Evolutionary conservation across 2,329 filamentous ascomycete species (phyloP), one percentile per base, ranked within the genome.

Genomic region (Fusarium cicatricum): DNA sequence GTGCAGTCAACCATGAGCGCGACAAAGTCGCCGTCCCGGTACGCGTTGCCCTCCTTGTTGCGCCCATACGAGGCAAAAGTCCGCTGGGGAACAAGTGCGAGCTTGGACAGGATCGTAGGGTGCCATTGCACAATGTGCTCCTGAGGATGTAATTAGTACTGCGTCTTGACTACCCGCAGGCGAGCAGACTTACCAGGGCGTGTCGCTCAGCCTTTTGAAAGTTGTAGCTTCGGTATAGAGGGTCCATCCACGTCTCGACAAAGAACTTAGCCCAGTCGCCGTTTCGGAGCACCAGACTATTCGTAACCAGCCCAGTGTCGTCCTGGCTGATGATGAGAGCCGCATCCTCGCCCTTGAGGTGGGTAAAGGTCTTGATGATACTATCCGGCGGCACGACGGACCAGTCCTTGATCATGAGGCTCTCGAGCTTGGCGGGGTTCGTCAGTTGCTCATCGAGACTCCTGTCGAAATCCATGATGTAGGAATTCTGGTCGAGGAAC

Each of bases 81-180:
- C 45, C 89, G 85, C 75, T 99, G 95, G 3, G 94, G 92, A n/a
- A 99, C 82, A 17, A 99, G 81, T 2, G 90, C 93, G 58, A 98
- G 79, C 71, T 92, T 95, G 32, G 94, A 92, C 11, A 99, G 84
- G 38, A 99, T 89, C 0, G 95, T 99, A 23, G 94, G 92, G 72
- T 99, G 95, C 96, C 95, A 99, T 80, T 97, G 94, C 29, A 91
- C 86, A 64, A 94, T 90, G 71, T 95, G 91, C 76, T 94, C 90
- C 90, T 93, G 59, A 16, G 36, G 41, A 11, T 21, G 21, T 17
- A 60, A 70, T 50, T 26, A 57, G 16, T 31, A 14, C 21, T 8
- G 17, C 4, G 11, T 10, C 26, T 31, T 16, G 16, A 28, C 8
- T 37, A 21, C 21, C 21, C 21, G 16, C 12, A 3, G 34, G 3